Conservation (phyloP, 2,329 filamentous ascomycete genomes). For the Pseudogymnoascus sp. region DNA sequence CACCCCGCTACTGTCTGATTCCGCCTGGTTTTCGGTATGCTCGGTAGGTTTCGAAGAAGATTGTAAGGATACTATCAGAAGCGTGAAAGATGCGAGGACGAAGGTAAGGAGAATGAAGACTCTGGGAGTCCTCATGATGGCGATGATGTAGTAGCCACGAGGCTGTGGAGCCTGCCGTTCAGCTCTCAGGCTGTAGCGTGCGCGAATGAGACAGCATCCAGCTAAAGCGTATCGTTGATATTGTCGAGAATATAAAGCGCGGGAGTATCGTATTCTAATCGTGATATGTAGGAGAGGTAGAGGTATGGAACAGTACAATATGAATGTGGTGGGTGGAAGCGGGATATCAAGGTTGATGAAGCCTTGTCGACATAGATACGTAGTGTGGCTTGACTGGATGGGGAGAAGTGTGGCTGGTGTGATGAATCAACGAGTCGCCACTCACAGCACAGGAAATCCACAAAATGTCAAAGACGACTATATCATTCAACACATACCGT, state of each 20-base stretch:
- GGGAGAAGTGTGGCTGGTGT: neutral
- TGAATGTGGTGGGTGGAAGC: neutral
- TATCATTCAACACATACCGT: neutral
- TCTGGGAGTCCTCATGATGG: conserved; percentile 29
- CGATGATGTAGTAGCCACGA: conserved; percentile 12
- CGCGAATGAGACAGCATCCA: conserved; percentile 11
- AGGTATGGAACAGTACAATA: neutral
- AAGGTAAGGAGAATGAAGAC: conserved; percentile 26
- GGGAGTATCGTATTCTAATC: conserved; percentile 1
- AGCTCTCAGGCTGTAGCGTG: conserved; percentile 19
- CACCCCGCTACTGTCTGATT: conserved; percentile 34
- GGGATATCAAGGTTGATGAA: conserved; percentile 1
- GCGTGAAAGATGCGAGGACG: conserved; percentile 22
- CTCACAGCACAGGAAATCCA: neutral
- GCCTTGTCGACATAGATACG: neutral
- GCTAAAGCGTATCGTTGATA: neutral
- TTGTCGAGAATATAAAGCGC: neutral
- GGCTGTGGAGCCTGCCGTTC: conserved; percentile 18
- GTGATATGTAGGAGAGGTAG: neutral
- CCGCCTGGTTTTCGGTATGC: conserved; percentile 10
- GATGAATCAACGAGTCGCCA: conserved; percentile 7
- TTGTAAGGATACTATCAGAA: conserved; percentile 25
- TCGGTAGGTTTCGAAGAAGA: conserved; percentile 19
- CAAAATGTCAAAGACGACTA: neutral
- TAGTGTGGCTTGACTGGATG: neutral